These are phyloP conservation scores for Lentinula edodes DNA, from an alignment of 768 basidiomycete species.

Conservation along the genomic window DNA sequence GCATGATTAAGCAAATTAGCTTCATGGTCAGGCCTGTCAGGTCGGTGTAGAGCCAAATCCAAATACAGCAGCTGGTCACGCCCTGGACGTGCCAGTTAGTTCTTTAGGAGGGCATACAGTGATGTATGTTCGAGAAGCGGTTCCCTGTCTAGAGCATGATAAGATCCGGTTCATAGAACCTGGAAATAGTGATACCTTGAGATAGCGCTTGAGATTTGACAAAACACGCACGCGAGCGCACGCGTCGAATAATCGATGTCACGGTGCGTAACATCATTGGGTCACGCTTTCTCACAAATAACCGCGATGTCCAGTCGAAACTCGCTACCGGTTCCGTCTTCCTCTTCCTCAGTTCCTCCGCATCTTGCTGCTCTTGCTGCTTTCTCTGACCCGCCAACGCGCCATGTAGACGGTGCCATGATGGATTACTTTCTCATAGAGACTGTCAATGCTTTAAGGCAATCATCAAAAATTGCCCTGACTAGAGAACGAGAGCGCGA, in stretches of 20 bases:
- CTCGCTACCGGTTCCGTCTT: constrained; percentile 24
- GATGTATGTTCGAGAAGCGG: too few species aligned
- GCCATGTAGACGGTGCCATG: constrained; percentile 57
- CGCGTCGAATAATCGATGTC: background rate
- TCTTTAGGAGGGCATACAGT: too few species aligned
- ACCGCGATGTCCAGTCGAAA: constrained; percentile 25
- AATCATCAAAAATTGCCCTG: constrained; percentile 69
- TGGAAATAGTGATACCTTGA: too few species aligned
- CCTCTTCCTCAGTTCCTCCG: constrained; percentile 18
- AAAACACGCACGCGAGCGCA: background rate
- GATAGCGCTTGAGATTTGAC: too few species aligned
- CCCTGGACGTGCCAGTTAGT: too few species aligned
- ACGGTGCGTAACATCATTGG: background rate
- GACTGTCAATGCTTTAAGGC: constrained; percentile 66
- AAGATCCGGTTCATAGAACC: too few species aligned
- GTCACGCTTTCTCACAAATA: constrained; percentile 4
- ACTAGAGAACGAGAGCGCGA: constrained; percentile 64
- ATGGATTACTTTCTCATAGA: constrained; percentile 89
- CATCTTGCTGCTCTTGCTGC: constrained; percentile 33
- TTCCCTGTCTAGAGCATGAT: too few species aligned
- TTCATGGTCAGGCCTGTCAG: too few species aligned
- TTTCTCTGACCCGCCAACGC: constrained; percentile 59
- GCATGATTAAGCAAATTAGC: too few species aligned
- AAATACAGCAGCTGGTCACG: too few species aligned
- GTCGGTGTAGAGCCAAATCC: too few species aligned